A percentile compares a stretch with the other conserved stretches of the same genome.
Evolutionary conservation across 2,329 filamentous ascomycete species (phyloP).

Genomic region (Paraconiothyrium sp.): DNA sequence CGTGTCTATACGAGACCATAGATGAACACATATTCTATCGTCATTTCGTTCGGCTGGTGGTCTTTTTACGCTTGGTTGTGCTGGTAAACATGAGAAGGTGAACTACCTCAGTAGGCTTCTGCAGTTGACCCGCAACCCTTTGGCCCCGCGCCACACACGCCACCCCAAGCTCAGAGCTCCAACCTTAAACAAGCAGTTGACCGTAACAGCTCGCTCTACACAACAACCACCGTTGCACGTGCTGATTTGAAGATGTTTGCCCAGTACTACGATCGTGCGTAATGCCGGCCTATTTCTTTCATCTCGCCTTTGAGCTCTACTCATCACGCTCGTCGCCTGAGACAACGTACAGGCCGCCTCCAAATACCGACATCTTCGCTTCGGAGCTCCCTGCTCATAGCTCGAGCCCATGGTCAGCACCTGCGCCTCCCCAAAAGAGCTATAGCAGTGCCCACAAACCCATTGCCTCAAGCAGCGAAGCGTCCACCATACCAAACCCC

Average conservation of each 20-base stretch:
- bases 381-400: conserved; percentile 55
- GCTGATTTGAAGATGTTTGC: conserved; percentile 25
- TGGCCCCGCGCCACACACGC: conserved; percentile 3
- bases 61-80: background rate
- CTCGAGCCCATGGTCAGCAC: conserved; percentile 49
- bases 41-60: background rate
- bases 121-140: background rate
- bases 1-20: background rate
- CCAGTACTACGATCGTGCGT: conserved; percentile 24
- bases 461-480: conserved; percentile 38
- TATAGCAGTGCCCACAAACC: conserved; percentile 29
- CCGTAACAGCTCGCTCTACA: background rate
- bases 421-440: conserved; percentile 23
- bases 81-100: background rate
- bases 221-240: background rate
- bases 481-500: conserved; percentile 20
- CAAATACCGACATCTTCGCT: conserved; percentile 57
- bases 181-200: background rate
- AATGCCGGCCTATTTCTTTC: conserved; percentile 72
- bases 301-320: conserved; percentile 69
- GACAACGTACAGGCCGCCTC: conserved; percentile 51
- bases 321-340: conserved; percentile 48
- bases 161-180: background rate
- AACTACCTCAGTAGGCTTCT: background rate
- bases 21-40: conserved; percentile 7